A percentile compares a stretch with the other conserved stretches of the same genome.
Conservation (phyloP, 768 basidiomycete species). For the Hygrophorus russula region DNA sequence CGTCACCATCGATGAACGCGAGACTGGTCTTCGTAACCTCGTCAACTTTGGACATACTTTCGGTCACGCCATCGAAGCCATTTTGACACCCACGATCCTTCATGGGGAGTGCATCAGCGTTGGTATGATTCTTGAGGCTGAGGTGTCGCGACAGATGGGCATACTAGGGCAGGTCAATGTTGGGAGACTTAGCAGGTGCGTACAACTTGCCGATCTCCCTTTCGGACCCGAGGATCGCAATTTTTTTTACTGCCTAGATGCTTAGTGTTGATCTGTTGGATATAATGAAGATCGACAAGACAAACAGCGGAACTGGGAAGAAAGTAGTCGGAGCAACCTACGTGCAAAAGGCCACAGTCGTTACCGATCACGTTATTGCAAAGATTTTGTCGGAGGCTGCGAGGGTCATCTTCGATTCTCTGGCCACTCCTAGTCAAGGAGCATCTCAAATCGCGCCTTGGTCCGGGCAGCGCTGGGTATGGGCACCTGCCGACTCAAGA, state of each 20-base stretch:
- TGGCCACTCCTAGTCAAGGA: conserved; percentile 94
- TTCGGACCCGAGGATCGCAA: conserved; percentile 65
- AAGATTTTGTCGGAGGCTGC: conserved; percentile 77
- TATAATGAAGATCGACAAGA: conserved; percentile 96
- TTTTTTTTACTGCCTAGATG: conserved; percentile 54
- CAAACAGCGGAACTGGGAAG: conserved; percentile 87
- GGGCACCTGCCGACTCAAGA: conserved; percentile 81
- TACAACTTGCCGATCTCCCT: conserved; percentile 86
- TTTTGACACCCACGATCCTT: conserved; percentile 85
- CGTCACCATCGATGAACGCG: conserved; percentile 92
- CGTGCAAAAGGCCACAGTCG: conserved; percentile 83
- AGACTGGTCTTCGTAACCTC: conserved; percentile 93
- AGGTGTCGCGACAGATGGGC: conserved; percentile 82
- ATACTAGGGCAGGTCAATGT: conserved; percentile 86
- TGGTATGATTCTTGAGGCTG: conserved; percentile 95
- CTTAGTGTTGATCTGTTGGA: conserved; percentile 82
- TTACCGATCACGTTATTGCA: conserved; percentile 70
- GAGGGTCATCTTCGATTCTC: conserved; percentile 59
- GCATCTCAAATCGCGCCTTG: conserved; percentile 89
- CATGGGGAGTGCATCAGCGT: conserved; percentile 95
- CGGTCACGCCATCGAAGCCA: conserved; percentile 96
- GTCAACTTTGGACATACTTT: conserved; percentile 99
- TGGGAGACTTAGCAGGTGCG: conserved; percentile 77
- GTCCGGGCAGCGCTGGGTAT: conserved; percentile 86
- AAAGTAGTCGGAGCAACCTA: conserved; percentile 92